Evolutionary conservation across 176 grass and related monocot species (phyloP).

Genomic region (Oropetium thomaeum): DNA sequence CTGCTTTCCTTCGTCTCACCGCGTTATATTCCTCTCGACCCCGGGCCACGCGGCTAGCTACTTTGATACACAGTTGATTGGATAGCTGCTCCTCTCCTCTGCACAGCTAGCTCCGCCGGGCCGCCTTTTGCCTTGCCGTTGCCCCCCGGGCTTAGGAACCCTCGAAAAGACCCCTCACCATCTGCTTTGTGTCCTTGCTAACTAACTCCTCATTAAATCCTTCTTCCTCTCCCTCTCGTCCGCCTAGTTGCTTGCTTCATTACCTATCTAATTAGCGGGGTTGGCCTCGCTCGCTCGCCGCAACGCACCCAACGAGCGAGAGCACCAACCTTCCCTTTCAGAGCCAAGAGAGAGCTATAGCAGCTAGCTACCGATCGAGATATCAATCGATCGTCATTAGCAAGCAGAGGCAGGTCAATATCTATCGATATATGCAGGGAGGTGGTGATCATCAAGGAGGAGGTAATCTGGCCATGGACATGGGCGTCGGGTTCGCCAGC

Average conservation of each 20-base stretch:
- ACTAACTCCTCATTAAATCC: constrained; percentile 63
- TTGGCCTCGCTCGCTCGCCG: constrained; percentile 8
- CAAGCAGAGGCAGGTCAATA: neutral
- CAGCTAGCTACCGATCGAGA: neutral
- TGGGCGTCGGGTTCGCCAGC: constrained; percentile 39
- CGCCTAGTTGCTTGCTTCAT: neutral
- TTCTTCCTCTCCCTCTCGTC: constrained; percentile 35
- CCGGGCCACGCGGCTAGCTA: neutral
- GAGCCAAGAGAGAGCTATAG: constrained; percentile 7
- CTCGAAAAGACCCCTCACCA: constrained; percentile 85
- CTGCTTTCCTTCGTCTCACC: constrained; percentile 24
- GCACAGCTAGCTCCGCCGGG: too few species aligned
- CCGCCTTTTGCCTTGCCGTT: constrained; percentile 41
- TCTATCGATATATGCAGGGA: constrained; percentile 49
- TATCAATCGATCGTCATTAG: neutral
- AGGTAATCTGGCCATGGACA: constrained; percentile 56
- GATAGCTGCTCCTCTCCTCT: neutral
- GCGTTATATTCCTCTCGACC: constrained; percentile 21
- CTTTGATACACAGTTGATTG: neutral
- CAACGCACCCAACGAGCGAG: neutral
- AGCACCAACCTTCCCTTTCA: constrained; percentile 31
- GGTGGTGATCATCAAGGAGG: constrained; percentile 39
- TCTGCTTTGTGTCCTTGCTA: constrained; percentile 67
- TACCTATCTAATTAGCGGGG: neutral
- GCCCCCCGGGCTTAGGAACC: constrained; percentile 57